These are phyloP conservation scores for Ophiostoma perfectum DNA, from an alignment of 2,329 filamentous ascomycete genomes.

Conservation along the genomic window DNA sequence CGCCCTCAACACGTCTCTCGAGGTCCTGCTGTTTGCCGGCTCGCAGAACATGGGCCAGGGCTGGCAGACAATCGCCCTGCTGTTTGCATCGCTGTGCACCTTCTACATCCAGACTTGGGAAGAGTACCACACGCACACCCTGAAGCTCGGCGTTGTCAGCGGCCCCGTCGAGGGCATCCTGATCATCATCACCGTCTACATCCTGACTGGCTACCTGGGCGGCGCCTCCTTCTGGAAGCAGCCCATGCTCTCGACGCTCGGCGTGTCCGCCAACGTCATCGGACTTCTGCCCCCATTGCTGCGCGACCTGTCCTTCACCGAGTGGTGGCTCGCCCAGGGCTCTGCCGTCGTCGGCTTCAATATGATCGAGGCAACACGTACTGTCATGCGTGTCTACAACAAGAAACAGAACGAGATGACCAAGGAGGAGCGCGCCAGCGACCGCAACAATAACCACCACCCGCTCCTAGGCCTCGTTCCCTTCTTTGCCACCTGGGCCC, in stretches of 20 bases:
- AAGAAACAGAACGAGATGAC: conserved; percentile 33
- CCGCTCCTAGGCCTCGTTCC: conserved; percentile 79
- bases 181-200: conserved; percentile 75
- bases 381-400: conserved; percentile 77
- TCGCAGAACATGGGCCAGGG: conserved; percentile 89
- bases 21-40: conserved; percentile 84
- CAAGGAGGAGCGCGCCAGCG: conserved; percentile 16
- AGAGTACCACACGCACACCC: conserved; percentile 94
- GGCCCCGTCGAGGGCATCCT: conserved; percentile 93
- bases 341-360: conserved; percentile 76
- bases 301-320: conserved; percentile 78
- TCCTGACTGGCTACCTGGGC: conserved; percentile 75
- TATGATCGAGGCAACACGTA: conserved; percentile 70
- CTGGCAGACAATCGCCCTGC: conserved; percentile 77
- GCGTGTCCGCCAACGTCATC: conserved; percentile 65
- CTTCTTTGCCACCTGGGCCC: conserved; percentile 69
- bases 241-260: conserved; percentile 66
- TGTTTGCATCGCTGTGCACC: conserved; percentile 84
- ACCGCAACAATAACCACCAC: conserved; percentile 46
- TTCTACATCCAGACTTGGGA: conserved; percentile 99
- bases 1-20: conserved; percentile 91
- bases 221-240: conserved; percentile 92
- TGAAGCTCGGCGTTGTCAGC: conserved; percentile 86
- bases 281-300: conserved; percentile 58
- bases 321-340: conserved; percentile 91